Percentiles rank a stretch among this genome's conserved stretches.
phyloP scores from a whole-genome alignment of 495 filamentous ascomycete genomes.

The Cercophora sp. region DNA sequence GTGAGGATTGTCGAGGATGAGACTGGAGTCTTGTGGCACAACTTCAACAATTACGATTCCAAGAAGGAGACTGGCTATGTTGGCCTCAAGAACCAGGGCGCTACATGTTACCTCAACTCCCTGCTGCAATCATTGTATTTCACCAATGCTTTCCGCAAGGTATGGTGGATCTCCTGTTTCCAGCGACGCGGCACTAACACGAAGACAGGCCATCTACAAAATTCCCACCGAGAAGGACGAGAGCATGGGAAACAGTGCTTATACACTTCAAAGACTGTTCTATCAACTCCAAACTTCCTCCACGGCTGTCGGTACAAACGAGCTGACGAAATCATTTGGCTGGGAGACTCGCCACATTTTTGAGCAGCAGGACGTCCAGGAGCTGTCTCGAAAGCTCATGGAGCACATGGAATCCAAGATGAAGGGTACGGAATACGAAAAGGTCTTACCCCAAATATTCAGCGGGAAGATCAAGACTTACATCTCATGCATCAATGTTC shows the following conservation, averaged over 20 bases:
- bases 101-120: constrained; percentile 97
- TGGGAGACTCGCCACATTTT: constrained; percentile 99
- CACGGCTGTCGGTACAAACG: constrained; percentile 77
- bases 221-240: constrained; percentile 87
- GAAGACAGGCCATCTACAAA: constrained; percentile 80
- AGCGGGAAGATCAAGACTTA: constrained; percentile 97
- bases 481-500: constrained; percentile 96
- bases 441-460: constrained; percentile 83
- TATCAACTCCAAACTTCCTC: constrained; percentile 85
- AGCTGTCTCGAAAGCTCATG: constrained; percentile 93
- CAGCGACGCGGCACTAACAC: constrained; percentile 6
- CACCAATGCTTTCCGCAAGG: constrained; percentile 94
- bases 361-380: constrained; percentile 98
- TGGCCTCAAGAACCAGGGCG: constrained; percentile 94
- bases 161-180: constrained; percentile 29
- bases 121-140: constrained; percentile 95
- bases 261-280: constrained; percentile 89
- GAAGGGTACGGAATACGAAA: constrained; percentile 96
- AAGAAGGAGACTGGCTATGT: constrained; percentile 98
- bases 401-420: constrained; percentile 93
- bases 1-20: constrained; percentile 93
- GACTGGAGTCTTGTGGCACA: constrained; percentile 98
- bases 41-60: constrained; percentile 96
- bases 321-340: constrained; percentile 92
- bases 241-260: constrained; percentile 81